These are phyloP conservation scores for Penicillium palitans DNA, from an alignment of 2,329 filamentous ascomycete genomes.

Conservation along the genomic window DNA sequence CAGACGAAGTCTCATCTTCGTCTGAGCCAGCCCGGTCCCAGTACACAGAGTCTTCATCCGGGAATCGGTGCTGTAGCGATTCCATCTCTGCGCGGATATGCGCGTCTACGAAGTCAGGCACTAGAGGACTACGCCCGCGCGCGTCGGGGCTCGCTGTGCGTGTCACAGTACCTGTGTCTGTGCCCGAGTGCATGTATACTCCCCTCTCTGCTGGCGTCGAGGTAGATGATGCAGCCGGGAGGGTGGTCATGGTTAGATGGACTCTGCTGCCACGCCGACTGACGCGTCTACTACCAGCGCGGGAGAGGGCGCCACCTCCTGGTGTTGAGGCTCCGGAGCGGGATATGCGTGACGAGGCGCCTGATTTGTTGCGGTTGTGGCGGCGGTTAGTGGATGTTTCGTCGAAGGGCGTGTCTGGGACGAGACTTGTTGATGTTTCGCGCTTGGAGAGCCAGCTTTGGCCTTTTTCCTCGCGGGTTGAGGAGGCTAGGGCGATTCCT, in stretches of 20 bases:
- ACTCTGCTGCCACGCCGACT: constrained; percentile 29
- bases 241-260: constrained; percentile 39
- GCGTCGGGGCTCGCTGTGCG: constrained; percentile 17
- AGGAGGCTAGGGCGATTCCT: constrained; percentile 56
- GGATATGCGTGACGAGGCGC: constrained; percentile 28
- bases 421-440: constrained; percentile 57
- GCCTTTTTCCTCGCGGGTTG: constrained; percentile 61
- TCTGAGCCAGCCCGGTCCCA: constrained; percentile 13
- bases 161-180: neutral
- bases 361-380: constrained; percentile 28
- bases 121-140: constrained; percentile 21
- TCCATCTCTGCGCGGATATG: constrained; percentile 43
- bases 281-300: constrained; percentile 32
- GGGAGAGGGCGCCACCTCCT: constrained; percentile 27
- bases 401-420: constrained; percentile 39
- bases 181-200: neutral
- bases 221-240: constrained; percentile 13
- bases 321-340: constrained; percentile 42
- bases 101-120: constrained; percentile 55
- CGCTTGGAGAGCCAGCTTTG: constrained; percentile 61
- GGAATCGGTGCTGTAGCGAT: constrained; percentile 27
- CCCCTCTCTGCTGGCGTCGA: neutral
- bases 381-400: constrained; percentile 28
- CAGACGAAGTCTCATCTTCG: constrained; percentile 29
- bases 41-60: constrained; percentile 21